Conservation (phyloP, 1,139 yeast genomes). For the Candida pseudoviswanathii region DNA sequence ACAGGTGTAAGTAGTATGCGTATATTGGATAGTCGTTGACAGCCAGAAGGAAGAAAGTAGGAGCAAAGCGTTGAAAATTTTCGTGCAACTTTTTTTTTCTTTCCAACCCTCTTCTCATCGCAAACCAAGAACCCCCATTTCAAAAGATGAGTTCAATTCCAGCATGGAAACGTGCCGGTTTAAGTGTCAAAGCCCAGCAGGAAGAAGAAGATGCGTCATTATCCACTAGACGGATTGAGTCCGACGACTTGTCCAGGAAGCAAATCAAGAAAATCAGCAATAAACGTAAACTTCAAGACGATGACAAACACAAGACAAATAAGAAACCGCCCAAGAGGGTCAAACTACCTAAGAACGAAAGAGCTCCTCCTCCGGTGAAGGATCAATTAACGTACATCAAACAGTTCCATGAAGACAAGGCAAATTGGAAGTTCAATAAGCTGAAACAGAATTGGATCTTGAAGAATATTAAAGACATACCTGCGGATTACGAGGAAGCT, state of each 20-base stretch:
- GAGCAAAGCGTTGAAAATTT: constrained; percentile 4
- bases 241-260: constrained; percentile 47
- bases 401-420: constrained; percentile 61
- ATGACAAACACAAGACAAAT: constrained; percentile 20
- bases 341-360: constrained; percentile 74
- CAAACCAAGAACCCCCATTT: not conserved
- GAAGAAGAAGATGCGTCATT: constrained; percentile 44
- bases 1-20: not conserved
- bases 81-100: constrained; percentile 5
- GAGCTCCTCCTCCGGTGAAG: constrained; percentile 75
- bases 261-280: constrained; percentile 45
- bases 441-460: constrained; percentile 94
- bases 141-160: constrained; percentile 46
- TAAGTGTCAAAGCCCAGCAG: constrained; percentile 52
- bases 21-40: constrained; percentile 1
- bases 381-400: constrained; percentile 80
- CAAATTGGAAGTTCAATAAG: constrained; percentile 87
- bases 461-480: constrained; percentile 62
- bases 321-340: constrained; percentile 71
- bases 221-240: constrained; percentile 43
- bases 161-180: constrained; percentile 90
- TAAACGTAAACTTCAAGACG: constrained; percentile 31
- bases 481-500: constrained; percentile 56
- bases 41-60: constrained; percentile 1
- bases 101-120: not conserved